phyloP scores from a whole-genome alignment of 441 rosid genomes.

The Syzygium syzygioides region DNA sequence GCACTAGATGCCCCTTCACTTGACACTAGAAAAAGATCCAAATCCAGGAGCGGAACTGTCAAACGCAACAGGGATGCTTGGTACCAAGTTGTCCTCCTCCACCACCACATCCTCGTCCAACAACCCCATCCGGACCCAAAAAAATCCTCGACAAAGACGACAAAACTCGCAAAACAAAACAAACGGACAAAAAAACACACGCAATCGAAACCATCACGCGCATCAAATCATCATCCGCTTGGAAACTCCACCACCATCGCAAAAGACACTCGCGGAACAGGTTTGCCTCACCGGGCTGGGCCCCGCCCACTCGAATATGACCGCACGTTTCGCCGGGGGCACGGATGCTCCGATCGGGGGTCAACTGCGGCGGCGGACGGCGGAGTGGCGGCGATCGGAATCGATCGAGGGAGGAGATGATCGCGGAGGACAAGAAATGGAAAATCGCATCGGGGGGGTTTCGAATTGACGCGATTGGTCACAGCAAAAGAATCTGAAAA shows the following conservation, averaged over 20 bases:
- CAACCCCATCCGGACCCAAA: neutral
- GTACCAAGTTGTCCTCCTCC: neutral
- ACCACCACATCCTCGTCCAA: neutral
- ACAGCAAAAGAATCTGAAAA: too few species aligned
- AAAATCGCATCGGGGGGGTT: too few species aligned
- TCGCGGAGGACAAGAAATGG: neutral
- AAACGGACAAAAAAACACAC: neutral
- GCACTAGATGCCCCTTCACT: slow-evolving; percentile 34
- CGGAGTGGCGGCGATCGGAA: neutral
- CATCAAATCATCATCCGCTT: neutral
- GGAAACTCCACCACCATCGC: neutral
- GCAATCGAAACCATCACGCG: neutral
- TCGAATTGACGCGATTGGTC: too few species aligned
- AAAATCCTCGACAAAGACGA: neutral
- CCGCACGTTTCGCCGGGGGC: neutral
- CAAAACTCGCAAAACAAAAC: neutral
- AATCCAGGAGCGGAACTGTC: slow-evolving; percentile 11
- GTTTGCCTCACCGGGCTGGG: neutral
- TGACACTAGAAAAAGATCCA: slow-evolving; percentile 29
- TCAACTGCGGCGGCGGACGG: neutral
- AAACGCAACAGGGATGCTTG: neutral
- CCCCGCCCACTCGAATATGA: neutral
- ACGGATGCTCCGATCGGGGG: neutral
- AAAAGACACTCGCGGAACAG: neutral
- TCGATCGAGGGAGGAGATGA: neutral